These are phyloP conservation scores for Gaultheria prostrata DNA, from an alignment of 148 eudicot species.

Conservation along the genomic window DNA sequence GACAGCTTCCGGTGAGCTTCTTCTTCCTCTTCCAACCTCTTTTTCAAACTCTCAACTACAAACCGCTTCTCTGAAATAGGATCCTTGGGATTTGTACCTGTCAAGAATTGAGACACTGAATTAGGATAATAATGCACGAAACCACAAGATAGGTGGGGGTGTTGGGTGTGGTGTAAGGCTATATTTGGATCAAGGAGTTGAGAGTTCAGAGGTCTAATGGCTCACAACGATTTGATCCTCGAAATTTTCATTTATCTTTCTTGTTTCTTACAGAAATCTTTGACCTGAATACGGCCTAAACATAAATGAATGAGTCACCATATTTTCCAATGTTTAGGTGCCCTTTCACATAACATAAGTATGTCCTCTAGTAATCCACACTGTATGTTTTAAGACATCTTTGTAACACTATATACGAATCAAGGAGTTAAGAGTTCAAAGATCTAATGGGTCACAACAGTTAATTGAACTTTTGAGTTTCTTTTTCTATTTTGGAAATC, in stretches of 20 bases:
- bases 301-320: no score
- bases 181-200: neutral
- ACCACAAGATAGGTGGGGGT: neutral
- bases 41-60: conserved; percentile 68
- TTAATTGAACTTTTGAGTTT: neutral
- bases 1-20: conserved; percentile 70
- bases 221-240: no score
- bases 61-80: conserved; percentile 55
- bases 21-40: conserved; percentile 70
- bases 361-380: no score
- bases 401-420: neutral
- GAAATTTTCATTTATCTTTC: no score
- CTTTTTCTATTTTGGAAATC: neutral
- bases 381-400: no score
- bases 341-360: no score
- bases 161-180: neutral
- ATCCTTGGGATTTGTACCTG: conserved; percentile 42
- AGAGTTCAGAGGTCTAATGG: no score
- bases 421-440: neutral
- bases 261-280: no score
- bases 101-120: neutral
- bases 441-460: neutral
- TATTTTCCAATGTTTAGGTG: no score
- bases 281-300: no score
- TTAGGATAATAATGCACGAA: neutral